phyloP scores from a whole-genome alignment of 306 rosid genomes.

The Fagus sylvatica region DNA sequence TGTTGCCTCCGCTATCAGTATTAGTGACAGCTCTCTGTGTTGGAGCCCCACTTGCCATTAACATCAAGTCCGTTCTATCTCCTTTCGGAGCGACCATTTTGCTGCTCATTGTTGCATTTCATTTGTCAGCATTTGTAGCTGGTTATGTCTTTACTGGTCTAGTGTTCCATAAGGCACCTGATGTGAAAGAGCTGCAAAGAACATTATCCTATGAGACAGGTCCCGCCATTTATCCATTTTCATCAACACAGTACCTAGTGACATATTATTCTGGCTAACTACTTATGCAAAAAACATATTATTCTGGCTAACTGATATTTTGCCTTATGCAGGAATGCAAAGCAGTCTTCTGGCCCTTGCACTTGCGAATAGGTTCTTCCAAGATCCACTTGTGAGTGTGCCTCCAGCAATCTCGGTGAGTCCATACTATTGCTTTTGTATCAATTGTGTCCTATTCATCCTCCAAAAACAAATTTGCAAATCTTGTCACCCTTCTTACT shows the following conservation, averaged over 20 bases:
- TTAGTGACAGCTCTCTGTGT: slow-evolving; percentile 81
- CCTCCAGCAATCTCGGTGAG: slow-evolving; percentile 97
- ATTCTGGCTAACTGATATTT: slow-evolving; percentile 4
- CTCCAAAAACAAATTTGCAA: slow-evolving; percentile 1
- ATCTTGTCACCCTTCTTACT: not conserved
- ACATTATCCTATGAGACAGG: slow-evolving; percentile 94
- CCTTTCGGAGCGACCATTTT: slow-evolving; percentile 69
- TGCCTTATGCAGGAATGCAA: slow-evolving; percentile 75
- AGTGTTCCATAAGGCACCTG: slow-evolving; percentile 53
- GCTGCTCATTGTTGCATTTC: slow-evolving; percentile 70
- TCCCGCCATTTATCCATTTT: slow-evolving; percentile 27
- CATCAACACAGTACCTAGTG: slow-evolving; percentile 10
- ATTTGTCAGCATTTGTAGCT: slow-evolving; percentile 67
- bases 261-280: slow-evolving; percentile 6
- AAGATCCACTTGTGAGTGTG: slow-evolving; percentile 77
- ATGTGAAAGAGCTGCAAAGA: slow-evolving; percentile 76
- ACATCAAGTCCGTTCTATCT: slow-evolving; percentile 69
- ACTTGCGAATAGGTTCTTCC: slow-evolving; percentile 83
- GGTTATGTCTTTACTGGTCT: slow-evolving; percentile 74
- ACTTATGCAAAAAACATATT: not conserved
- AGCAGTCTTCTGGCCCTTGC: slow-evolving; percentile 98
- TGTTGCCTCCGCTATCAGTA: slow-evolving; percentile 86
- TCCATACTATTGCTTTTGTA: slow-evolving; percentile 15
- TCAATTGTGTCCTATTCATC: not conserved
- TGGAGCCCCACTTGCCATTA: slow-evolving; percentile 95